Conservation (phyloP, 2,329 filamentous ascomycete genomes). For the Dactylella cylindrospora region DNA sequence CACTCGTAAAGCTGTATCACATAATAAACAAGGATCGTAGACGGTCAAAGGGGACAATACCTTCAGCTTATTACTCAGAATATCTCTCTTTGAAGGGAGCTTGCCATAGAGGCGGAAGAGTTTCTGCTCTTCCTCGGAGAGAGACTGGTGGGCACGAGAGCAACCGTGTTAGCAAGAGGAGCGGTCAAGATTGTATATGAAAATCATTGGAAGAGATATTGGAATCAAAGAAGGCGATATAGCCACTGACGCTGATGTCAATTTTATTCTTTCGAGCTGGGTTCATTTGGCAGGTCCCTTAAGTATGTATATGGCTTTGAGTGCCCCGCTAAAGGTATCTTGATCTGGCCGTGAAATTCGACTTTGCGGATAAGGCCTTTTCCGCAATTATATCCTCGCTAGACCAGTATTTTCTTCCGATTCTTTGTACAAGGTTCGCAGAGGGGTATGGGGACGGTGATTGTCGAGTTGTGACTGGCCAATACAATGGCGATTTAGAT, state of each 20-base stretch:
- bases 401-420: too few species aligned
- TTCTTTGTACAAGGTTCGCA: too few species aligned
- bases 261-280: slow-evolving; percentile 87
- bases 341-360: too few species aligned
- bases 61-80: slow-evolving; percentile 97
- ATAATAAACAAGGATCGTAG: background rate
- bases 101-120: slow-evolving; percentile 98
- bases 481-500: too few species aligned
- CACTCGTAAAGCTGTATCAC: too few species aligned
- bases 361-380: too few species aligned
- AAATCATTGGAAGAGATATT: background rate
- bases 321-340: too few species aligned
- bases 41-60: slow-evolving; percentile 52
- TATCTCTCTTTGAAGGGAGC: slow-evolving; percentile 91
- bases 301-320: background rate
- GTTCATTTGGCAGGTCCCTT: slow-evolving; percentile 19
- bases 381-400: too few species aligned
- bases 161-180: background rate
- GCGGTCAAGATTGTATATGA: slow-evolving; percentile 5
- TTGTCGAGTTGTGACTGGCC: too few species aligned
- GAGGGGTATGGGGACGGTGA: too few species aligned
- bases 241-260: slow-evolving; percentile 78
- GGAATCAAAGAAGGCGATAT: background rate
- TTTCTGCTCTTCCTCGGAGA: slow-evolving; percentile 91
- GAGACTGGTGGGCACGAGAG: slow-evolving; percentile 61